phyloP scores from a whole-genome alignment of 345 rosid genomes.

The Gossypium australe region DNA sequence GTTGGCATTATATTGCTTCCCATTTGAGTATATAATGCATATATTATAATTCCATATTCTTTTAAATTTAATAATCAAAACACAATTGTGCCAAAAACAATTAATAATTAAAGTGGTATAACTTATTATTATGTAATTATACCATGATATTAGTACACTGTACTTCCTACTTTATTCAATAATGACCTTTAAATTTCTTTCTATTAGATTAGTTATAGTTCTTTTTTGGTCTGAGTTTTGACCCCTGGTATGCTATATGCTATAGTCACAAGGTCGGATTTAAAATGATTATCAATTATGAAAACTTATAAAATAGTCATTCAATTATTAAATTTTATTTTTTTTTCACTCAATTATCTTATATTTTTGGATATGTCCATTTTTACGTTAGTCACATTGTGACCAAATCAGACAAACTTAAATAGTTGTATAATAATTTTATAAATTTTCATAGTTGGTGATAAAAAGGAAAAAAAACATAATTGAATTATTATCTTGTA shows the following conservation, averaged over 20 bases:
- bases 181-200: background rate
- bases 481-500: no score
- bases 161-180: background rate
- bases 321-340: fast-evolving
- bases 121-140: background rate
- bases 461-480: no score
- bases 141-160: background rate
- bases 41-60: background rate
- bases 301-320: no score
- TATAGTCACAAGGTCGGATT: no score
- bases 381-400: no score
- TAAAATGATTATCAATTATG: no score
- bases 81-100: background rate
- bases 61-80: background rate
- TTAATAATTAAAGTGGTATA: background rate
- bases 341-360: no score
- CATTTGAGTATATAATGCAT: background rate
- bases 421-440: no score
- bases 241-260: no score
- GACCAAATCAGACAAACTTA: fast-evolving
- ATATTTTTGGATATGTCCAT: no score
- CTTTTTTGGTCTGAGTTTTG: no score
- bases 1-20: background rate
- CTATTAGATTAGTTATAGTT: background rate
- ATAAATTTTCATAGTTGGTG: no score